phyloP scores from a whole-genome alignment of 345 rosid genomes.

The Murraya koenigii region DNA sequence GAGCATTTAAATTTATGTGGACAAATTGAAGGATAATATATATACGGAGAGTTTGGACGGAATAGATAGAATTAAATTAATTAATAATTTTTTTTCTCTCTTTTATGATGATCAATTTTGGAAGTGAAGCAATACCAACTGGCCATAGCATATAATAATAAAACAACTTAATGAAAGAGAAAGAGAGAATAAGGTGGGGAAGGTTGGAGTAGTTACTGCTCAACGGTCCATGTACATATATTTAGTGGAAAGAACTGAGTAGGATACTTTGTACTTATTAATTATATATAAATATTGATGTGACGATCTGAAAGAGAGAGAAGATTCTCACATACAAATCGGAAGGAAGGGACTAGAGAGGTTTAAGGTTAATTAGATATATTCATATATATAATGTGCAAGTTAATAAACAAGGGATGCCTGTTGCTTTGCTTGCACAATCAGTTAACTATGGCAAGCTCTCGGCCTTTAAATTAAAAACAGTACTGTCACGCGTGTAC shows the following conservation, averaged over 20 bases:
- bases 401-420: background rate
- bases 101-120: conserved; percentile 8
- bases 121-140: conserved; percentile 19
- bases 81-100: background rate
- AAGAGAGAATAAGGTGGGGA: background rate
- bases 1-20: background rate
- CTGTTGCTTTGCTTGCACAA: conserved; percentile 15
- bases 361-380: too few relatives aligned
- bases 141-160: background rate
- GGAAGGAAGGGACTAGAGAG: too few relatives aligned
- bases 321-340: too few relatives aligned
- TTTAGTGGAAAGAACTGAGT: background rate
- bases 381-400: too few relatives aligned
- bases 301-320: background rate
- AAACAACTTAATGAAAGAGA: background rate
- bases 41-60: background rate
- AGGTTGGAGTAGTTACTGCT: background rate
- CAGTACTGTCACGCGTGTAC: background rate
- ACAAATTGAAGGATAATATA: background rate
- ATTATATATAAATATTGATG: too few relatives aligned
- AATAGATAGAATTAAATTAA: background rate
- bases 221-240: background rate
- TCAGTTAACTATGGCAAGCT: background rate
- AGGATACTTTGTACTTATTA: background rate
- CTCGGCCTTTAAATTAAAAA: background rate